A percentile compares a stretch with the other conserved stretches of the same genome.
These are phyloP conservation scores for Bertia moriformis DNA, from an alignment of 2,329 filamentous ascomycete genomes.

Conservation along the genomic window DNA sequence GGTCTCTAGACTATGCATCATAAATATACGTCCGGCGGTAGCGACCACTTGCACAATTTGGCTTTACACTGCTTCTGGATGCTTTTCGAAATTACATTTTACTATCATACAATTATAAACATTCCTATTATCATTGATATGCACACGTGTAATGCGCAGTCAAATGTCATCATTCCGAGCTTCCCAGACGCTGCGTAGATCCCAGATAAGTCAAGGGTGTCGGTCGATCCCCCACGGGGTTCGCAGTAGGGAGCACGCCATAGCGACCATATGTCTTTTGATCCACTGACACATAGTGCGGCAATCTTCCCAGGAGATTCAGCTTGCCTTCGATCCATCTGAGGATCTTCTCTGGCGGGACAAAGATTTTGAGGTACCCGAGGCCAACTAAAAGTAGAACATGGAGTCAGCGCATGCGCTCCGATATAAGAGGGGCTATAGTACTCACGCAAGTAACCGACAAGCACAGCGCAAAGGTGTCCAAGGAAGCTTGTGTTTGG, in stretches of 20 bases:
- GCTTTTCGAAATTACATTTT: neutral
- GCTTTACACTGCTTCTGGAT: neutral
- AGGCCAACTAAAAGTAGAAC: conserved; percentile 54
- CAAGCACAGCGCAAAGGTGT: conserved; percentile 67
- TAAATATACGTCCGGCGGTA: neutral
- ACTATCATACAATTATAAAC: neutral
- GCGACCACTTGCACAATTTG: neutral
- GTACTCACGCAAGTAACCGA: conserved; percentile 72
- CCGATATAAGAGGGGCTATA: neutral
- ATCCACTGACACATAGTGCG: conserved; percentile 86
- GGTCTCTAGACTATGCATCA: neutral
- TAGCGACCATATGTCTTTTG: conserved; percentile 92
- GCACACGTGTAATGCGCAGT: no score
- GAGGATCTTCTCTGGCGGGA: conserved; percentile 75
- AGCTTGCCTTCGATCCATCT: conserved; percentile 80
- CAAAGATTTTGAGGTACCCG: conserved; percentile 77
- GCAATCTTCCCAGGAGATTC: conserved; percentile 68
- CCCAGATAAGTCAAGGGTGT: conserved; percentile 43
- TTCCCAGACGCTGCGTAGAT: conserved; percentile 25
- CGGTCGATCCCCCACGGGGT: conserved; percentile 19
- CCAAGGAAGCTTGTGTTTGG: conserved; percentile 74
- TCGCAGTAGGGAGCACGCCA: conserved; percentile 56
- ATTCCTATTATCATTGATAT: neutral
- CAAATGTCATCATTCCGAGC: no score
- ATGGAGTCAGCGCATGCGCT: neutral